Evolutionary conservation across 805 yeast species (phyloP), one percentile per base, ranked within the genome.

Genomic region (Pichia manshurica): DNA sequence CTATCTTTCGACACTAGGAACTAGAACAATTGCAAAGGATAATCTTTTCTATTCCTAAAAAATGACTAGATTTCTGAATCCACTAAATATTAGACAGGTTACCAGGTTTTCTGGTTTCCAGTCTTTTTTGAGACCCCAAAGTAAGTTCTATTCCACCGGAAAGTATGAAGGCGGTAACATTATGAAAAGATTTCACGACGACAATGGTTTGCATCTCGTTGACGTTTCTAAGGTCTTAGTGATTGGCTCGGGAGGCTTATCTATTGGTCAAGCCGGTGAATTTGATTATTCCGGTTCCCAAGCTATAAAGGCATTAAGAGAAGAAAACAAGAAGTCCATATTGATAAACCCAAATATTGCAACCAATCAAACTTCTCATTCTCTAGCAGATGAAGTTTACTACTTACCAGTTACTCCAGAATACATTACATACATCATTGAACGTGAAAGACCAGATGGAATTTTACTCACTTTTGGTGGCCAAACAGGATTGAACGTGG

Each of bases 191-290:
- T 79, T 80, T 64, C 70, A 69, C 21, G 83, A 77, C 56, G 83
- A 81, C 52, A 73, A 81, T 54, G 78, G 80, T 39, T 79, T 78
- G 47, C 70, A 78, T 51, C 71, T 88, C 45, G 96, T 87, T 38
- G 95, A 88, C 52, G 96, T 88, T 28, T 72, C 81, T 53, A 86
- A 86, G 60, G 98, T 93, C 7, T 76, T 91, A 48, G 87, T 91
- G 46, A 86, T 91, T 63, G 99, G 99, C 10, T 91, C 98, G 7
- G 99, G 99, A 62, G 99, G 98, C 45, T 74, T 91, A 48, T 86
- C 96, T 46, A 91, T 91, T 65, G 98, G 98, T 51, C 98, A 91
- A 71, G 98, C 98, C 45, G 98, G 98, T 61, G 98, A 91, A 71
- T 91, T 91, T 61, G 98, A 91, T 69, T 91, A 91, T 68, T 84